Conservation (phyloP, 306 rosid species). For the Fragaria ananassa region DNA sequence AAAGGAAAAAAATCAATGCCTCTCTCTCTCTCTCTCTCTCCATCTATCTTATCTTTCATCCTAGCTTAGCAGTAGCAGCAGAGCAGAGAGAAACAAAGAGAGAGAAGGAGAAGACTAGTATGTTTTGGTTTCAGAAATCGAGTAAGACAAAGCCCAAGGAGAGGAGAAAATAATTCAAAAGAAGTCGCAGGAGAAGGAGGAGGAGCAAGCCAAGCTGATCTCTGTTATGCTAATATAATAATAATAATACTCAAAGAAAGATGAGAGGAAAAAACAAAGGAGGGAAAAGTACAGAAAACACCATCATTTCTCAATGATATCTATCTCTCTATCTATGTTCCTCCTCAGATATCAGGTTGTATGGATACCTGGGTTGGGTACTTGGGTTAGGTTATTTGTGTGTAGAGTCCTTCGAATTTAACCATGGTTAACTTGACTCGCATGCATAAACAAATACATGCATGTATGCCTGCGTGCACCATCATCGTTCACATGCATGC, state of each 20-base stretch:
- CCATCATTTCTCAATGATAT: conserved; percentile 92
- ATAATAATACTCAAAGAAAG: neutral
- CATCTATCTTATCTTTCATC: neutral
- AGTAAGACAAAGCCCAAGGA: conserved; percentile 63
- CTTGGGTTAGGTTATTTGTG: neutral
- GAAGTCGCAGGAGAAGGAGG: conserved; percentile 29
- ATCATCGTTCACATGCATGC: conserved; percentile 15
- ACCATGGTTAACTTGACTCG: conserved; percentile 2
- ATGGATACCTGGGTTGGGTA: neutral
- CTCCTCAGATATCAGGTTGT: conserved; percentile 5
- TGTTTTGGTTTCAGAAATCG: conserved; percentile 67
- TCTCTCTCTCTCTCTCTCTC: neutral
- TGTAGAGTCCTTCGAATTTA: neutral
- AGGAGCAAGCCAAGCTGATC: conserved; percentile 34
- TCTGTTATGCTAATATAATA: conserved; percentile 11
- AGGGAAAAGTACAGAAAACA: conserved; percentile 56
- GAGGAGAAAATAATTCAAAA: conserved; percentile 35
- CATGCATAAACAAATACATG: conserved; percentile 28
- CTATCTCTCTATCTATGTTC: too few species aligned
- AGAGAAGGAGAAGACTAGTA: conserved; percentile 23
- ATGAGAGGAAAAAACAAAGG: conserved; percentile 16
- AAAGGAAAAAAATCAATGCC: conserved; percentile 18
- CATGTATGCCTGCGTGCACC: neutral
- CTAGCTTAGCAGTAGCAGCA: neutral
- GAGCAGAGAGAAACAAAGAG: conserved; percentile 4